Conservation (phyloP, 2,329 filamentous ascomycete genomes). For the Trichophaea hybrida region DNA sequence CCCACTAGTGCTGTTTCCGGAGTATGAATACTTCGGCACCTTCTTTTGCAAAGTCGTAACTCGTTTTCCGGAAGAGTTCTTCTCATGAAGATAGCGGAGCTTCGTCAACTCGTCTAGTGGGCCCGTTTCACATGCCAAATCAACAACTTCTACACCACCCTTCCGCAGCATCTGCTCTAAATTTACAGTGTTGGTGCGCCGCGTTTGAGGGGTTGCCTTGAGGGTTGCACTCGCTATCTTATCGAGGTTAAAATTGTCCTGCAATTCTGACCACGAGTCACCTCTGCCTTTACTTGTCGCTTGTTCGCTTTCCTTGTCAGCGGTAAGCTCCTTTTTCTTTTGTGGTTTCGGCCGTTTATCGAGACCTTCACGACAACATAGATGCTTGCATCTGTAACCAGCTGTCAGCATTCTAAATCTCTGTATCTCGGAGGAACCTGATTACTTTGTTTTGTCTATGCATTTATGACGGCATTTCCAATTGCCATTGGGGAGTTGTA, state of each 20-base stretch:
- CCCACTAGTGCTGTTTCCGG: neutral
- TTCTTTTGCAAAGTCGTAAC: neutral
- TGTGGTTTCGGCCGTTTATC: slow-evolving; percentile 41
- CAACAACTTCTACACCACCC: neutral
- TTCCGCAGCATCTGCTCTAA: neutral
- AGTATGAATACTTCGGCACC: neutral
- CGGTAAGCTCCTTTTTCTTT: slow-evolving; percentile 1
- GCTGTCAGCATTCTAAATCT: neutral
- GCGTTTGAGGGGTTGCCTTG: neutral
- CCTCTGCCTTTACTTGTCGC: no score
- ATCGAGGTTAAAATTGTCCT: no score
- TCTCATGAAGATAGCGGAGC: neutral
- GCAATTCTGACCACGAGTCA: no score
- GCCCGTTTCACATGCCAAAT: neutral
- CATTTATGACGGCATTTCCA: slow-evolving; percentile 52
- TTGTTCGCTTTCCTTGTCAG: neutral
- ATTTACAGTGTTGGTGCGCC: neutral
- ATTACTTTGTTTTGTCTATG: slow-evolving; percentile 24
- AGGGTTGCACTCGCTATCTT: neutral
- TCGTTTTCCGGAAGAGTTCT: neutral
- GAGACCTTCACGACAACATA: slow-evolving; percentile 48
- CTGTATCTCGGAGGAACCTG: neutral
- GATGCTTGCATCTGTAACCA: slow-evolving; percentile 41
- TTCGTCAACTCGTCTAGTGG: neutral
- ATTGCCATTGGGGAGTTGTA: slow-evolving; percentile 40